Conservation (phyloP, 805 yeast species). For the Ogataea ramenticola region DNA sequence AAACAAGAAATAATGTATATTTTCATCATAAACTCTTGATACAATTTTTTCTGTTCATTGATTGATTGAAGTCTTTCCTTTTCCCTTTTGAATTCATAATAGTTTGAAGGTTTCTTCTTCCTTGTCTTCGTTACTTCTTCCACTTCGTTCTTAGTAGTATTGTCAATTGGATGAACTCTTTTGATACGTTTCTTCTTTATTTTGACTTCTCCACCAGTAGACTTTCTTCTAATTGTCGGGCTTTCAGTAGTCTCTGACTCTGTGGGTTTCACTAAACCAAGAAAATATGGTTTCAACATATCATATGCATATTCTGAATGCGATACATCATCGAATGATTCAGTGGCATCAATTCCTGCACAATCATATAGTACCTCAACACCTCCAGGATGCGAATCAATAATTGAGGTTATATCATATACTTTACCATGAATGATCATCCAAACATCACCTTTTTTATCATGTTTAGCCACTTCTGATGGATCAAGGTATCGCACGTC, state of each 20-base stretch:
- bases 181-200: neutral
- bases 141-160: neutral
- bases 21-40: neutral
- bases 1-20: neutral
- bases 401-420: conserved; percentile 51
- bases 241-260: too few species aligned
- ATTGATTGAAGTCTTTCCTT: neutral
- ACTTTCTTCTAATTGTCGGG: conserved; percentile 41
- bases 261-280: conserved; percentile 43
- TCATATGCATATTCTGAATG: conserved; percentile 86
- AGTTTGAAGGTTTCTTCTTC: conserved; percentile 1
- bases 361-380: conserved; percentile 71
- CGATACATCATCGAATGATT: conserved; percentile 55
- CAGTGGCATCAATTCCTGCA: conserved; percentile 77
- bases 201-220: neutral
- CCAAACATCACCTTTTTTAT: conserved; percentile 53
- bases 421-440: conserved; percentile 65
- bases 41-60: neutral
- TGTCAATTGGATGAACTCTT: neutral
- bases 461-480: conserved; percentile 41
- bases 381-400: conserved; percentile 75
- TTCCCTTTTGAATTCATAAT: conserved; percentile 3
- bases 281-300: conserved; percentile 71
- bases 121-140: neutral
- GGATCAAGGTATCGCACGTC: neutral